phyloP scores from a whole-genome alignment of 192 early-diverging fungal genomes.

The Chytriomyces hyalinus region DNA sequence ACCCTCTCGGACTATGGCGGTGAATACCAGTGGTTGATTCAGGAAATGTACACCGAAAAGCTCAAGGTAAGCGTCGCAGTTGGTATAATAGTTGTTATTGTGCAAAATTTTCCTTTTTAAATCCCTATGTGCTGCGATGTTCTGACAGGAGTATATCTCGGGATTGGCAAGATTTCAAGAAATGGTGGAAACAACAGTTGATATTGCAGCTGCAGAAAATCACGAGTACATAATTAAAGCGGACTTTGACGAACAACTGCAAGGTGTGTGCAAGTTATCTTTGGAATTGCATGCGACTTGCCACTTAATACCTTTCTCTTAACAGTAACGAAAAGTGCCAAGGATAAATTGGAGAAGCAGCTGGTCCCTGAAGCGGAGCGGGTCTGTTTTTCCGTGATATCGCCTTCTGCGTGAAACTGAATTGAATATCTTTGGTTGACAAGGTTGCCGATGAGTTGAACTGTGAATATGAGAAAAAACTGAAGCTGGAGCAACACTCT shows the following conservation, averaged over 20 bases:
- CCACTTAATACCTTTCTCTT: not conserved
- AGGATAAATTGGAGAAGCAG: slow-evolving; percentile 50
- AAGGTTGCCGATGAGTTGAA: slow-evolving; percentile 68
- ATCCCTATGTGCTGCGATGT: not conserved
- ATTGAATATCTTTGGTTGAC: not conserved
- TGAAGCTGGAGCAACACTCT: slow-evolving; percentile 87
- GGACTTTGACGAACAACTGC: slow-evolving; percentile 76
- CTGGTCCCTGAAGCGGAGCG: slow-evolving; percentile 67
- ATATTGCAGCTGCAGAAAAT: slow-evolving; percentile 78
- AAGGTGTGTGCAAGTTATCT: slow-evolving; percentile 51
- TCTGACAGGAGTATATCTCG: slow-evolving; percentile 48
- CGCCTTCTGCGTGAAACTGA: slow-evolving; percentile 2
- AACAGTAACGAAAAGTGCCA: slow-evolving; percentile 20
- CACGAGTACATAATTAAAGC: slow-evolving; percentile 90
- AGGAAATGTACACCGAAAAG: slow-evolving; percentile 58
- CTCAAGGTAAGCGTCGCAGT: slow-evolving; percentile 42
- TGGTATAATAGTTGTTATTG: not conserved
- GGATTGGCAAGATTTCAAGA: slow-evolving; percentile 74
- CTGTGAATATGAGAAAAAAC: slow-evolving; percentile 82
- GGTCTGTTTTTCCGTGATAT: slow-evolving; percentile 43
- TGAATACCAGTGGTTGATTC: slow-evolving; percentile 51
- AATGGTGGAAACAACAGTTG: slow-evolving; percentile 90
- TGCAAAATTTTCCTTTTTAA: not conserved
- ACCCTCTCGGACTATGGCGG: slow-evolving; percentile 58
- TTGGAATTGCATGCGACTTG: slow-evolving; percentile 24